These are phyloP conservation scores for Claviceps monticola DNA, from an alignment of 2,329 filamentous ascomycete species.

Conservation along the genomic window DNA sequence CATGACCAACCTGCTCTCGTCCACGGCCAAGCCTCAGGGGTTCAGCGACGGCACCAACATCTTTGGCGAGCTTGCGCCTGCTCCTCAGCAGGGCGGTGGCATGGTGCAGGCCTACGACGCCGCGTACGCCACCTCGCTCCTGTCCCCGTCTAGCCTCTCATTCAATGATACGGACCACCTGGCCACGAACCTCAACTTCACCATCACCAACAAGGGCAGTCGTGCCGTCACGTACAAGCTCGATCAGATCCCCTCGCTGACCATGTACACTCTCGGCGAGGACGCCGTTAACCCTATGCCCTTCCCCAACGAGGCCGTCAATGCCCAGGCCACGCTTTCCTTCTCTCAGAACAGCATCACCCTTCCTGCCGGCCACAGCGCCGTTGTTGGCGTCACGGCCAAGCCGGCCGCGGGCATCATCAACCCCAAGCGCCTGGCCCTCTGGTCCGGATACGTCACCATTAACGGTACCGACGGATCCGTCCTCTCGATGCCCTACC, in stretches of 20 bases:
- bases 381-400: too few species aligned
- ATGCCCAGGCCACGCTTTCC: conserved; percentile 25
- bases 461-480: too few species aligned
- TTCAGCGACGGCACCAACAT: conserved; percentile 29
- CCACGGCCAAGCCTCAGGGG: conserved; percentile 33
- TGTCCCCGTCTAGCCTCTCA: conserved; percentile 40
- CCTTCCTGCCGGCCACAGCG: too few species aligned
- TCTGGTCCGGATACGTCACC: too few species aligned
- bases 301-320: conserved; percentile 31
- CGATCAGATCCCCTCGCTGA: conserved; percentile 32
- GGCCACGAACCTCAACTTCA: conserved; percentile 32
- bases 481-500: too few species aligned
- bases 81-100: conserved; percentile 41
- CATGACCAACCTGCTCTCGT: conserved; percentile 33
- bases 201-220: conserved; percentile 38
- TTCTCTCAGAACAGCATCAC: conserved; percentile 29
- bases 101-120: conserved; percentile 46
- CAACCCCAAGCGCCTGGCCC: too few species aligned
- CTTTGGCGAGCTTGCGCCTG: conserved; percentile 8
- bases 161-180: conserved; percentile 52
- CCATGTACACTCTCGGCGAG: conserved; percentile 34
- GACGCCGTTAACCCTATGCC: conserved; percentile 20
- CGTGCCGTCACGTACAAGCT: conserved; percentile 36
- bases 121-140: conserved; percentile 35
- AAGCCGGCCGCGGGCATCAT: too few species aligned